Percentiles rank a stretch among this genome's conserved stretches.
These are phyloP conservation scores for Phytophthora idaei DNA, from an alignment of 352 stramenopile genomes.

Conservation along the genomic window DNA sequence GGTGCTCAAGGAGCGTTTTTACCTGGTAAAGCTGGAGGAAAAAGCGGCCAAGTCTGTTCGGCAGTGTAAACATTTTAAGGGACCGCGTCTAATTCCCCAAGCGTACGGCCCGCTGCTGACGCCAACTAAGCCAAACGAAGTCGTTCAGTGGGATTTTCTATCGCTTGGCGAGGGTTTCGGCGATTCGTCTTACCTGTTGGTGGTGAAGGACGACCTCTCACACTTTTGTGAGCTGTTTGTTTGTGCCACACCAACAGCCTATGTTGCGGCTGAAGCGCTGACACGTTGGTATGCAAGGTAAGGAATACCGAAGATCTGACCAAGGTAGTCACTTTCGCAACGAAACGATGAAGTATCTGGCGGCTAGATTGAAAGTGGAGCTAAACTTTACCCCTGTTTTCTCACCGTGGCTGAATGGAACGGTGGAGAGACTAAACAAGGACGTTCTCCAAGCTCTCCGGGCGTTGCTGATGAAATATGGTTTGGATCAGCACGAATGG, in stretches of 20 bases:
- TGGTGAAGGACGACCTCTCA: conserved; percentile 17
- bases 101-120: background rate
- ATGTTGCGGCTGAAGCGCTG: conserved; percentile 6
- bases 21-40: background rate
- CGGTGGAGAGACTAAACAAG: too few species aligned
- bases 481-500: too few species aligned
- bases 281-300: too few species aligned
- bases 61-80: background rate
- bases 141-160: background rate
- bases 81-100: background rate
- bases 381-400: too few species aligned
- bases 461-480: too few species aligned
- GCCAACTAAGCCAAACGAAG: background rate
- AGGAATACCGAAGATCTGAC: too few species aligned
- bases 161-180: background rate
- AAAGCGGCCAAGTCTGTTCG: background rate
- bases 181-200: conserved; percentile 17
- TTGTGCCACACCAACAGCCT: background rate
- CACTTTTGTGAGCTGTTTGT: conserved; percentile 8
- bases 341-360: too few species aligned
- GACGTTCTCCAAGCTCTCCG: too few species aligned
- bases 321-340: too few species aligned
- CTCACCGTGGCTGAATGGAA: too few species aligned
- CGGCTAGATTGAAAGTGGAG: too few species aligned
- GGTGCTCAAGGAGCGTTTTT: conserved; percentile 6